phyloP scores from a whole-genome alignment of 495 filamentous ascomycete species.

The Xeromyces bisporus region DNA sequence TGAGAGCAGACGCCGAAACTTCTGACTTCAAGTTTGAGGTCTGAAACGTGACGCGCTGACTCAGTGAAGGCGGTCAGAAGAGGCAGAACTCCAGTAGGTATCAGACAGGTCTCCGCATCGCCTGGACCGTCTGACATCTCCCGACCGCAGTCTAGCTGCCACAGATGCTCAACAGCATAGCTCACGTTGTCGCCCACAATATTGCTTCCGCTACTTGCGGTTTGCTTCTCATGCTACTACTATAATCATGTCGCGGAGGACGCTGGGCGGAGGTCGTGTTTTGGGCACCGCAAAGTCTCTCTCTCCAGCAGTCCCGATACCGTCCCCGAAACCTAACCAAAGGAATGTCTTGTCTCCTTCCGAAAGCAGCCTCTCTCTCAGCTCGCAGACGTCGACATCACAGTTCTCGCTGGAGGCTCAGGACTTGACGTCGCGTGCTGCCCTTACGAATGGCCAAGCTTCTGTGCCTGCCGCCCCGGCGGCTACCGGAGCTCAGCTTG shows the following conservation, averaged over 20 bases:
- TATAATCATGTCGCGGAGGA: conserved; percentile 58
- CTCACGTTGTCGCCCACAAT: not conserved
- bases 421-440: conserved; percentile 42
- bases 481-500: conserved; percentile 45
- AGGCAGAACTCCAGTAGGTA: too few species aligned
- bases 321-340: conserved; percentile 37
- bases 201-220: conserved; percentile 9
- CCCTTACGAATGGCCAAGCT: conserved; percentile 33
- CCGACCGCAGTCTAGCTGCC: not conserved
- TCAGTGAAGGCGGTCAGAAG: too few species aligned
- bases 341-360: conserved; percentile 38
- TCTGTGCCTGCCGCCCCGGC: conserved; percentile 32
- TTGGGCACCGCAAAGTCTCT: conserved; percentile 67
- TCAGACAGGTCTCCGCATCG: too few species aligned
- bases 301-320: conserved; percentile 44
- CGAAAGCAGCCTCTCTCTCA: conserved; percentile 41
- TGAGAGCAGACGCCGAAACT: too few species aligned
- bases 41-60: too few species aligned
- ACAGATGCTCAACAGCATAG: not conserved
- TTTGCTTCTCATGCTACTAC: conserved; percentile 23
- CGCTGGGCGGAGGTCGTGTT: conserved; percentile 77
- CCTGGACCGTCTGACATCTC: not conserved
- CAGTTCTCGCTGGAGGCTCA: conserved; percentile 39
- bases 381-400: conserved; percentile 44
- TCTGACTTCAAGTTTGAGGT: too few species aligned